Base-by-base conservation (phyloP, 2,329 filamentous ascomycete genomes). In the Fusarium sublunatum region DNA sequence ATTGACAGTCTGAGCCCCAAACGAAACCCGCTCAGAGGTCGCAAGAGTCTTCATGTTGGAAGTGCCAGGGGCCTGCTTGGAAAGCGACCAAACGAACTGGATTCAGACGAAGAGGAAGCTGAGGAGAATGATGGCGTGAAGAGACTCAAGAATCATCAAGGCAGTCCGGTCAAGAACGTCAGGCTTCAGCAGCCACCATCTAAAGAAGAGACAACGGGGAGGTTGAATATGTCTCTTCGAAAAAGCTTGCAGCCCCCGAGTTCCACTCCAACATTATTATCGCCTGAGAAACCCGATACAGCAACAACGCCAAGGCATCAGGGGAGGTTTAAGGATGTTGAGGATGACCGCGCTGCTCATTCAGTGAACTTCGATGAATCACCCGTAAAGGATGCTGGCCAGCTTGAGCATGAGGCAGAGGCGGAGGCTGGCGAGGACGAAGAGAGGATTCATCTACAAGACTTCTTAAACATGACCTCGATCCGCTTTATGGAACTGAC, bases 401-500 rank as follows among this genome's bases (percentile, higher is more conserved):
- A 83, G 39, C 68, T 79, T 24, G 77, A 81, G 46, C 75, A 78
- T 6, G 83, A 86, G n/a, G 81, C 81, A 19, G 76, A 81, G 40
- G 75, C 78, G 19, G 76, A 81, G 43, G 75, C 78, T 7, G 83
- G 86, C 11, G 81, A 82, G 24, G 75, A 81, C 11, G 82, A 84
- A 19, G 72, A 88, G 25, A 83, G 83, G 22, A 93, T 97, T 50
- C 90, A 93, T 41, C 82, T 99, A 4, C 92, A 97, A 68, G 91
- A 97, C 49, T 99, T 99, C 77, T 80, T 99, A 40, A 92, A 96
- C 62, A 88, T 97, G 87, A 97, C 94, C 3, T 96, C 92, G 57
- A 97, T 99, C 70, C 91, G 93, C 50, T 99, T 99, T 78, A 97
- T 99, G 91, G 95, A 99, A 74, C 82, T 99, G 45, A 97, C 90